Conservation (phyloP, 257 asterid genomes). For the Dorcoceras hygrometricum region DNA sequence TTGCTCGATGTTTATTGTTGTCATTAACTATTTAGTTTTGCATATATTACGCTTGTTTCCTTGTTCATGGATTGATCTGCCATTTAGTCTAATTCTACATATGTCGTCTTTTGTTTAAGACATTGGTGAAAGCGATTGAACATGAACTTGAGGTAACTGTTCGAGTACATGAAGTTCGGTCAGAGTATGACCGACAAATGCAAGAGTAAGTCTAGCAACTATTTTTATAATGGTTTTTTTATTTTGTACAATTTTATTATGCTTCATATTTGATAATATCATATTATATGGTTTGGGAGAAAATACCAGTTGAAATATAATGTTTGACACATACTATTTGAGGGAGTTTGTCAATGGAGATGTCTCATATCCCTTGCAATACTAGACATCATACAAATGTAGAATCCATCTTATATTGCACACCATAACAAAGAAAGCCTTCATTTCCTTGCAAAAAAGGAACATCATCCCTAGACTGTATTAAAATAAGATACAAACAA, state of each 20-base stretch:
- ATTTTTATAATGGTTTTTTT: background rate
- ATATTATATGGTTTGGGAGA: background rate
- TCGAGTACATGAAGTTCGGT: constrained; percentile 91
- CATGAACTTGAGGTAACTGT: constrained; percentile 96
- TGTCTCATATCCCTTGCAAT: too few species aligned
- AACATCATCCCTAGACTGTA: background rate
- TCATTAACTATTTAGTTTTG: background rate
- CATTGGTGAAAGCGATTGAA: constrained; percentile 71
- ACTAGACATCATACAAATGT: too few species aligned
- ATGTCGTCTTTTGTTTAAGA: constrained; percentile 39
- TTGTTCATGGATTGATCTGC: constrained; percentile 7
- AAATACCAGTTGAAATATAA: background rate
- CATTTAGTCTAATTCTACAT: constrained; percentile 5
- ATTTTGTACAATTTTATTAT: too few species aligned
- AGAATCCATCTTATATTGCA: background rate
- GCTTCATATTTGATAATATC: background rate
- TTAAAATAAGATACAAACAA: background rate
- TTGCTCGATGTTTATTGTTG: background rate
- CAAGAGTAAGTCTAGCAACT: constrained; percentile 63
- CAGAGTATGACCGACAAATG: constrained; percentile 86
- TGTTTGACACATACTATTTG: background rate
- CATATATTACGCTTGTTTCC: background rate
- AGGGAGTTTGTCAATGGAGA: too few species aligned
- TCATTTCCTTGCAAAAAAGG: background rate
- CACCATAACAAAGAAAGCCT: background rate